Conservation (phyloP, 176 grass and related monocot genomes). For the Neostapfia colusana region DNA sequence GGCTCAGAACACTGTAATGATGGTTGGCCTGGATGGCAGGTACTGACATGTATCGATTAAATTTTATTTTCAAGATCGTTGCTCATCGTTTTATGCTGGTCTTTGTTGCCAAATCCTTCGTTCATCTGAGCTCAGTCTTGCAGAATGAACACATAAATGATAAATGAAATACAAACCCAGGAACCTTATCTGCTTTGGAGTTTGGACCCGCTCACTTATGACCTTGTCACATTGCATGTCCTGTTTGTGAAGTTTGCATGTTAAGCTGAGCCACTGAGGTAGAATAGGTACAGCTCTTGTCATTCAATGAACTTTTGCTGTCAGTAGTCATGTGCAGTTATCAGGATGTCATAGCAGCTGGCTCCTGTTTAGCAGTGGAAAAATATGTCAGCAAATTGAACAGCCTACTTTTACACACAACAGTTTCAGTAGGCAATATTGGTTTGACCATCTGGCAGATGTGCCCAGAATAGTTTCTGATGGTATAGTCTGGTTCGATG, state of each 20-base stretch:
- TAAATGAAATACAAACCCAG: slow-evolving; percentile 9
- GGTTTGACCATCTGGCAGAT: background rate
- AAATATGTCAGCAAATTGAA: background rate
- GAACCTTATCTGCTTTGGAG: slow-evolving; percentile 8
- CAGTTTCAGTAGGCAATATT: background rate
- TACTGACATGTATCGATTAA: slow-evolving; percentile 30
- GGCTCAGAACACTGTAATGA: slow-evolving; percentile 74
- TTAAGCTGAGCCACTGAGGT: background rate
- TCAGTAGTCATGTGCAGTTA: background rate
- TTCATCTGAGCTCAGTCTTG: background rate
- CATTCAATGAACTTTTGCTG: slow-evolving; percentile 9
- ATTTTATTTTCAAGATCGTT: slow-evolving; percentile 18
- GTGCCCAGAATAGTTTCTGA: background rate
- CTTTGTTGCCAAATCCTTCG: background rate
- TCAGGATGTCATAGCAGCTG: background rate
- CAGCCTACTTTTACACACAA: background rate
- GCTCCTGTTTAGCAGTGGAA: slow-evolving; percentile 6
- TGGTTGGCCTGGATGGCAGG: slow-evolving; percentile 97
- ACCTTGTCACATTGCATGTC: background rate
- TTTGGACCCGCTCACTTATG: background rate
- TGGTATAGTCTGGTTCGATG: background rate
- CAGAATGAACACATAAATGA: background rate
- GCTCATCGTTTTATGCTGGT: background rate
- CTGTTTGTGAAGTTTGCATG: slow-evolving; percentile 11
- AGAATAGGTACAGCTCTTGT: background rate